Evolutionary conservation across 176 grass and related monocot species (phyloP), one percentile per base, ranked within the genome.

Genomic region (Hordeum marinum): DNA sequence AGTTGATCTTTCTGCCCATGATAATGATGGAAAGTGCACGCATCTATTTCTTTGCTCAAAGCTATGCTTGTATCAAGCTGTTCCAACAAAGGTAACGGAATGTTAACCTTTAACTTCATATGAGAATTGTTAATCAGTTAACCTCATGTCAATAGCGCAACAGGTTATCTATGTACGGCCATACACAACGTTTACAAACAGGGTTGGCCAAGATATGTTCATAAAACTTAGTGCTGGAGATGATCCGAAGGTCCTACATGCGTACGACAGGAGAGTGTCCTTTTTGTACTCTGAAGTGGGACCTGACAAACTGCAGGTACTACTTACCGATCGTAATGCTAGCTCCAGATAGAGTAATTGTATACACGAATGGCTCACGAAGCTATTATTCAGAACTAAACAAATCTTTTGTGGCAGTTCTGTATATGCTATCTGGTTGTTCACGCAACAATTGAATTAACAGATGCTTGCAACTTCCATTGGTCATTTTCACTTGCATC

Each of bases 101-200:
- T 65, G 31, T 76, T 81, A 63, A 71, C 84, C 11, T 88, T 68
- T 55, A 74, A 43, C 72, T 76, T 73, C 63, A 32, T 43, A 60
- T 77, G 26, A 43, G 20, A 76, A 89, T 34, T 77, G 20, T 35
- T 25, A 73, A 80, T n/a, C 36, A 68, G 29, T 65, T 86, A 54
- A 80, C 55, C 60, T 83, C 31, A 88, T 86, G 43, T 76, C 9
- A 50, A 50, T 72, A 25, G 73, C 25, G 79, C 79, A 90, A 86
- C 87, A 98, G 96, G 93, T 90, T 89, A 94, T 98, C 83, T 88
- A 72, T 71, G 84, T 98, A 76, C 93, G 93, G 67, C 96, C 96
- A 11, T 98, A 92, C 78, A 94, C 90, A 50, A 94, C 93, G 87
- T 98, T 98, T 86, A 98, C 91, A n/a, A 98, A 98, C 83, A 95